A percentile compares a stretch with the other conserved stretches of the same genome.
These are phyloP conservation scores for Haematococcus lacustris DNA, from an alignment of 139 green algal species.

Conservation along the genomic window DNA sequence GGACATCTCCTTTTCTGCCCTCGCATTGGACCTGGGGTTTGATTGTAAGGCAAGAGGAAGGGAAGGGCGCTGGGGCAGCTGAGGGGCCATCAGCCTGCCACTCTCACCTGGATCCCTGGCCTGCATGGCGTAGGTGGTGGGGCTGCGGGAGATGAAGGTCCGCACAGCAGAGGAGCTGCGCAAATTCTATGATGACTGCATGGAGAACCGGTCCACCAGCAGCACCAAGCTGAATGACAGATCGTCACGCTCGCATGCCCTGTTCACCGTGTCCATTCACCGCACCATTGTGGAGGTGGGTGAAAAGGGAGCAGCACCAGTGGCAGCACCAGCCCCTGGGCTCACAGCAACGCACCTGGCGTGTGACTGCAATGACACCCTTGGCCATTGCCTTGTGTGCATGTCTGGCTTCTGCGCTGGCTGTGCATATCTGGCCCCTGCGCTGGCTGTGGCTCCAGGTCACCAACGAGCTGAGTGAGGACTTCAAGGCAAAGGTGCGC, in stretches of 20 bases:
- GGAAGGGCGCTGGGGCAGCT: too few species aligned
- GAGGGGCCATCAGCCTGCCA: not conserved
- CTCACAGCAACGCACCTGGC: too few species aligned
- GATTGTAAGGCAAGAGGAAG: too few species aligned
- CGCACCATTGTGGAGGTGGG: slow-evolving; percentile 43
- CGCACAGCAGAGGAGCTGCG: slow-evolving; percentile 34
- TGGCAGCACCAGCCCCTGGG: too few species aligned
- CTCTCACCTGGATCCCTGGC: not conserved
- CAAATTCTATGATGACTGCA: slow-evolving; percentile 51
- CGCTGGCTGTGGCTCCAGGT: slow-evolving; percentile 9
- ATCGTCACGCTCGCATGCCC: slow-evolving; percentile 58
- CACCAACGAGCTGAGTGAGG: slow-evolving; percentile 31
- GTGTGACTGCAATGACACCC: too few species aligned
- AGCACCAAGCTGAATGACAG: slow-evolving; percentile 63
- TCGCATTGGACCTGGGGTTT: too few species aligned
- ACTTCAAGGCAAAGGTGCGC: slow-evolving; percentile 36
- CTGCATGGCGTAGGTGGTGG: slow-evolving; percentile 35
- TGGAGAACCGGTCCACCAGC: slow-evolving; percentile 40
- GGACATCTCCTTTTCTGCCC: too few species aligned
- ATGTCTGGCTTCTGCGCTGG: too few species aligned
- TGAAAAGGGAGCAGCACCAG: too few species aligned
- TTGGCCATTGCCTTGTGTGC: too few species aligned
- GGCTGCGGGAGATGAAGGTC: slow-evolving; percentile 30
- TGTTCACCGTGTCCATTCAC: slow-evolving; percentile 60
- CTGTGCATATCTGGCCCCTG: too few species aligned